Evolutionary conservation across 2,329 filamentous ascomycete species (phyloP).

Genomic region (Trichoderma sp.): DNA sequence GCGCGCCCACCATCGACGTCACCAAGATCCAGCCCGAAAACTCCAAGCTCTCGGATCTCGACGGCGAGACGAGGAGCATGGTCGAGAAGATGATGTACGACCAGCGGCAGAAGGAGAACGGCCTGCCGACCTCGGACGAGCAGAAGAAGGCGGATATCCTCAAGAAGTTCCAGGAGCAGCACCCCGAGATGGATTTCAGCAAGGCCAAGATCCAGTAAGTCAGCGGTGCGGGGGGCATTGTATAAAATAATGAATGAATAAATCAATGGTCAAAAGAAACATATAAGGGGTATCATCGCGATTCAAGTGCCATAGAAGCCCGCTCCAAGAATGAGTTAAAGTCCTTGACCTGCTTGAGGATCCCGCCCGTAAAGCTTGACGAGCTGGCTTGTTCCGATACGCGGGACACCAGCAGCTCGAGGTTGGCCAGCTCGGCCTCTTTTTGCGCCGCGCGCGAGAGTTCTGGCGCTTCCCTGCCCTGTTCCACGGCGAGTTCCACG

Average conservation of each 20-base stretch:
- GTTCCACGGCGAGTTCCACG: slow-evolving; percentile 60
- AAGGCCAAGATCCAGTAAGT: slow-evolving; percentile 66
- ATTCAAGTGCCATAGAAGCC: slow-evolving; percentile 59
- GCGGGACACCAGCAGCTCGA: slow-evolving; percentile 59
- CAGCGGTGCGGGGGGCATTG: not conserved
- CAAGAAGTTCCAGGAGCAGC: slow-evolving; percentile 85
- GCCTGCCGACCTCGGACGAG: slow-evolving; percentile 87
- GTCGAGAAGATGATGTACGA: slow-evolving; percentile 99
- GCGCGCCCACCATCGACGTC: slow-evolving; percentile 89
- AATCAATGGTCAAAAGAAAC: slow-evolving; percentile 12
- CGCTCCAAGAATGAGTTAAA: slow-evolving; percentile 68
- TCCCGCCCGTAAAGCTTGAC: slow-evolving; percentile 52
- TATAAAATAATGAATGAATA: slow-evolving; percentile 22
- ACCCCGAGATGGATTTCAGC: slow-evolving; percentile 72
- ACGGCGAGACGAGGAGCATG: slow-evolving; percentile 93
- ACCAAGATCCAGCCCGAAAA: slow-evolving; percentile 93
- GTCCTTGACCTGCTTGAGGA: slow-evolving; percentile 58
- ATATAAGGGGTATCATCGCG: slow-evolving; percentile 37
- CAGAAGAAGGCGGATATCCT: slow-evolving; percentile 92
- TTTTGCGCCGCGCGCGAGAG: slow-evolving; percentile 51
- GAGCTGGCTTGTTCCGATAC: slow-evolving; percentile 58
- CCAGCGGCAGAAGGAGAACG: slow-evolving; percentile 93
- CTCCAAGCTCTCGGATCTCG: slow-evolving; percentile 86
- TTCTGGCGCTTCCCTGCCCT: slow-evolving; percentile 53
- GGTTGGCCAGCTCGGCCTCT: slow-evolving; percentile 55